Conservation (phyloP, 2,329 filamentous ascomycete species). For the Hymenoscyphus infarciens region DNA sequence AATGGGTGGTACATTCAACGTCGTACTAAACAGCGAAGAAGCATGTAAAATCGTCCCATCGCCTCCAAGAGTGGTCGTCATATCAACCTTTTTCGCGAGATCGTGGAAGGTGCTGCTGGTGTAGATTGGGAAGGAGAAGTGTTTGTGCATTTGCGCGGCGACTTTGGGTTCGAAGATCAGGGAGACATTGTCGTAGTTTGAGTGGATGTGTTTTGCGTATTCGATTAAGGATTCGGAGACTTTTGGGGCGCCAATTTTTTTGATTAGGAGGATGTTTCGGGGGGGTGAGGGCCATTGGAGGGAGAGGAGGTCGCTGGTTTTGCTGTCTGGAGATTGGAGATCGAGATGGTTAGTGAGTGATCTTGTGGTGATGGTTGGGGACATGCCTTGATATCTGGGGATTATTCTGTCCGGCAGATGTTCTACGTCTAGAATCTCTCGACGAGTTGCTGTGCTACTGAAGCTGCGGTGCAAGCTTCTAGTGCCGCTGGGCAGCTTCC, state of each 20-base stretch:
- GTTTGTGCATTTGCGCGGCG: conserved; percentile 66
- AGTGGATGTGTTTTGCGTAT: conserved; percentile 60
- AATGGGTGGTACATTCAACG: conserved; percentile 79
- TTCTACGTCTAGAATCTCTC: conserved; percentile 48
- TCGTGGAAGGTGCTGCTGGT: conserved; percentile 40
- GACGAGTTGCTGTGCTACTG: conserved; percentile 44
- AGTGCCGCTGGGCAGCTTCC: conserved; percentile 13
- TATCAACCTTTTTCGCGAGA: conserved; percentile 77
- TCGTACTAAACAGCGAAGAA: conserved; percentile 80
- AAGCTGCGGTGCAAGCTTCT: conserved; percentile 38
- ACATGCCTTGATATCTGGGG: conserved; percentile 61
- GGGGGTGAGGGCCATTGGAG: conserved; percentile 66
- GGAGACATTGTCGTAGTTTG: conserved; percentile 75
- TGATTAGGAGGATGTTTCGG: conserved; percentile 64
- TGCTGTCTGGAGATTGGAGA: conserved; percentile 46
- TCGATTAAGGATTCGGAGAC: conserved; percentile 37
- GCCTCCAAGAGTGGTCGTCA: conserved; percentile 86
- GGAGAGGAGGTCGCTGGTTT: conserved; percentile 57
- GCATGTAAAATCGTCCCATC: conserved; percentile 89
- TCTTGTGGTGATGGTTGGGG: conserved; percentile 18
- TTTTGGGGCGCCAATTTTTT: conserved; percentile 55
- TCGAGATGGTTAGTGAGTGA: conserved; percentile 40
- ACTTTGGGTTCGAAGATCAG: conserved; percentile 79
- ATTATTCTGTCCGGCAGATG: conserved; percentile 52
- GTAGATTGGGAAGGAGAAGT: conserved; percentile 72